Evolutionary conservation across 257 asterid species (phyloP), one percentile per base, ranked within the genome.

Genomic region (Solanum stenotomum): DNA sequence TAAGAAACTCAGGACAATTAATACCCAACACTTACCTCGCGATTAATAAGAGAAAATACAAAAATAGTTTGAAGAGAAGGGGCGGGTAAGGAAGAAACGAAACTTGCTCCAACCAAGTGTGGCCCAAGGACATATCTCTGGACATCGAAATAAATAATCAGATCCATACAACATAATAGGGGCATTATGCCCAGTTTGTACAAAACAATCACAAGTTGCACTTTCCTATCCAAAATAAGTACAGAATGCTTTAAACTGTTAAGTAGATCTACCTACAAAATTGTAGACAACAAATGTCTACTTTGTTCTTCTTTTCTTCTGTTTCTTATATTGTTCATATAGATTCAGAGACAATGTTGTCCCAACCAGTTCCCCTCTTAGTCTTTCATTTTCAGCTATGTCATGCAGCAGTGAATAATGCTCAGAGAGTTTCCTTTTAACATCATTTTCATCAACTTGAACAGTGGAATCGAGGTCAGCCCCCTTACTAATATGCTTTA

Each of bases 311-410:
- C 87, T 91, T 90, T 89, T 94, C 92, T 93, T 94, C 31, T 92
- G 94, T 68, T 85, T 92, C 71, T 89, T 94, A 84, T 93, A 95
- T 33, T 90, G 91, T 68, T 94, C 94, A 42, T 94, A 94, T 11
- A 96, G 91, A 16, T 93, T 89, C 70, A 96, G 89, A 5, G 91
- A 91, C 89, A 52, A 38, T 2, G 87, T 89, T 7, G 98, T 93
- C 16, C 86, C 87, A 16, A 90, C 95, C 74, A 95, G 89, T 91
- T 97, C 98, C 5, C 93, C 85, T 89, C 98, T 93, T 84, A 97
- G 87, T 65, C 95, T 94, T 93, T 94, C 95, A 18, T 94, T 92
- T 91, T 95, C 98, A 42, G 90, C 88, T 90, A 97, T 94, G 88
- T 93, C 98, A 22, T 92, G 92, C 8, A 95, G 92, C 84, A 94